phyloP scores from a whole-genome alignment of 768 basidiomycete genomes.

The Phanerochaete sordida region DNA sequence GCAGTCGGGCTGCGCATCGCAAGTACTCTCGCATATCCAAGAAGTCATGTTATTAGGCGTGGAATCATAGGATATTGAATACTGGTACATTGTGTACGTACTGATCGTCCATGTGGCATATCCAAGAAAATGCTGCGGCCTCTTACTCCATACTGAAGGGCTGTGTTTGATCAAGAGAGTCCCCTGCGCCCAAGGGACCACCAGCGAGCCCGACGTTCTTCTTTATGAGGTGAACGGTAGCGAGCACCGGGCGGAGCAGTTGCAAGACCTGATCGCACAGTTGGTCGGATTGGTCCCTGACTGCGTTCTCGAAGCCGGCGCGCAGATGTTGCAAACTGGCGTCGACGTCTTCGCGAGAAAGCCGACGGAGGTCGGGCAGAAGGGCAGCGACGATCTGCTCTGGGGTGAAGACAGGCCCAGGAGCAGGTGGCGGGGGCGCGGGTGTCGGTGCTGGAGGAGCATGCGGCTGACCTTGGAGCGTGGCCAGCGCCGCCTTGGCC shows the following conservation, averaged over 20 bases:
- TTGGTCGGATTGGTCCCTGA: neutral
- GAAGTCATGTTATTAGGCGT: no score
- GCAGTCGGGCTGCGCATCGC: no score
- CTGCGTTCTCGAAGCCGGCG: neutral
- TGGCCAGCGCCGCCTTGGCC: neutral
- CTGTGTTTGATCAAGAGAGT: neutral
- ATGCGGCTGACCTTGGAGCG: neutral
- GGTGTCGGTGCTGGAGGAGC: neutral
- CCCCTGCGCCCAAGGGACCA: neutral
- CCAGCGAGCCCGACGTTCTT: neutral
- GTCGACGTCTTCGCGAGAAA: neutral
- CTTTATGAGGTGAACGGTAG: neutral
- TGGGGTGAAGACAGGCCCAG: neutral
- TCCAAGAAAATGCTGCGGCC: no score
- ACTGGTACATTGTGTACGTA: neutral
- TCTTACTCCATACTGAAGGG: neutral
- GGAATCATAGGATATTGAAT: neutral
- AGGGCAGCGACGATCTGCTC: neutral
- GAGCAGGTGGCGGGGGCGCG: no score
- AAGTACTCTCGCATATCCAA: neutral
- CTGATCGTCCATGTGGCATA: neutral
- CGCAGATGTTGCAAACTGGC: neutral
- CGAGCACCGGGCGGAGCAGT: neutral
- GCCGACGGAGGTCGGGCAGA: neutral
- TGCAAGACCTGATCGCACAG: slow-evolving; percentile 1